Base-by-base conservation (phyloP, 345 rosid species). In the Moricandia moricandioides region DNA sequence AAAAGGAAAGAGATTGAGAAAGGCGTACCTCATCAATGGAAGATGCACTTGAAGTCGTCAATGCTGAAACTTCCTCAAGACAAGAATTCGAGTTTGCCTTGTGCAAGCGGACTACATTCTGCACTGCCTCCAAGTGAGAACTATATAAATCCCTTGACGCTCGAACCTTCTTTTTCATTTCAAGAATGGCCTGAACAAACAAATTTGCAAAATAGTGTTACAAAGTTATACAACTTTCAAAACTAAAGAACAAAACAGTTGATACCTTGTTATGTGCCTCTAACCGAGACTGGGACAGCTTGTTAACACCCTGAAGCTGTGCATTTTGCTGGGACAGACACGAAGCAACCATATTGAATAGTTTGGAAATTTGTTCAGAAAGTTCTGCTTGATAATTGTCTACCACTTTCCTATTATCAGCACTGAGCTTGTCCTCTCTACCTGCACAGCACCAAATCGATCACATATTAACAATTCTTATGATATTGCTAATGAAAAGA, bases 71-170 rank as follows among this genome's bases (percentile, higher is more conserved):
- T 72, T 89, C 93, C 60, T 90, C 97, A 57, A 95, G 86, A 79
- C 80, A 73, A 75, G 94, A 91, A 83, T 81, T 85, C 56, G 90
- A 84, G 83, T 81, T 83, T 49, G 97, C 92, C 74, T 91, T 92
- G 85, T 92, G 96, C 85, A 89, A 85, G 40, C 88, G 87, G 54
- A 91, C 98, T 79, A 92, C 91, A 76, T 92, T 96, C 80, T 96
- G 97, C 77, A 92, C 76, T 43, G 88, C 97, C 84, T 91, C 98
- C 71, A 96, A 70, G 71, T 92, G 97, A 69, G 91, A 92, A 59
- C 81, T 73, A 70, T 84, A 88, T 77, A 92, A 65, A 39, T 83
- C 81, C 83, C 83, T 96, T 33, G 96, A 88, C 55, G 82, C 71
- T 18, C 65, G 79, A 30, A 91, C 83, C 81, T 88, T 92, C 71